Evolutionary conservation across 2,329 filamentous ascomycete genomes (phyloP).

Genomic region (Pseudocercospora fijiensis): DNA sequence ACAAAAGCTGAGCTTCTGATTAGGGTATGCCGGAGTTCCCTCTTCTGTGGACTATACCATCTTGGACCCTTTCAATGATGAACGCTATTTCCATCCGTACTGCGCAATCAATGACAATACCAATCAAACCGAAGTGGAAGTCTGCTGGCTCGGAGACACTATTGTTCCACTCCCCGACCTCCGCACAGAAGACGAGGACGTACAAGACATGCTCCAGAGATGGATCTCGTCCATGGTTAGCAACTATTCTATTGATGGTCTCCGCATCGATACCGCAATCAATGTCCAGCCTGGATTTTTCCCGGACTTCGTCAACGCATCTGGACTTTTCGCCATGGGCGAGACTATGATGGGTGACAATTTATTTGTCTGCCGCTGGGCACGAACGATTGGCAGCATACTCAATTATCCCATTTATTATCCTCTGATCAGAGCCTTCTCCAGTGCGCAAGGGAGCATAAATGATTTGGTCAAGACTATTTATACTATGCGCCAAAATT

Average conservation of each 20-base stretch:
- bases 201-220: constrained; percentile 43
- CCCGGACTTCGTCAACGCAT: constrained; percentile 36
- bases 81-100: constrained; percentile 60
- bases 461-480: constrained; percentile 40
- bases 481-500: constrained; percentile 37
- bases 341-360: constrained; percentile 40
- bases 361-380: constrained; percentile 39
- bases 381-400: constrained; percentile 39
- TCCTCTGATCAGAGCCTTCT: constrained; percentile 41
- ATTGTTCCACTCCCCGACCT: constrained; percentile 50
- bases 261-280: constrained; percentile 43
- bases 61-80: constrained; percentile 56
- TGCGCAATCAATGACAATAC: constrained; percentile 56
- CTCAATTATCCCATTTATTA: constrained; percentile 45
- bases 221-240: constrained; percentile 46
- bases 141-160: constrained; percentile 55
- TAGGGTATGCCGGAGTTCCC: constrained; percentile 49
- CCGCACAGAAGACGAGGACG: constrained; percentile 45
- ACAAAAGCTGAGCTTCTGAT: background rate
- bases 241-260: constrained; percentile 46
- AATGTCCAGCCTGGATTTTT: constrained; percentile 43
- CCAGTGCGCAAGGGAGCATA: constrained; percentile 40
- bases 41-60: constrained; percentile 54
- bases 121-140: constrained; percentile 43
- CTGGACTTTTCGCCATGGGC: constrained; percentile 41